Conservation (phyloP, 148 eudicot genomes). For the Polygonum maritimum region DNA sequence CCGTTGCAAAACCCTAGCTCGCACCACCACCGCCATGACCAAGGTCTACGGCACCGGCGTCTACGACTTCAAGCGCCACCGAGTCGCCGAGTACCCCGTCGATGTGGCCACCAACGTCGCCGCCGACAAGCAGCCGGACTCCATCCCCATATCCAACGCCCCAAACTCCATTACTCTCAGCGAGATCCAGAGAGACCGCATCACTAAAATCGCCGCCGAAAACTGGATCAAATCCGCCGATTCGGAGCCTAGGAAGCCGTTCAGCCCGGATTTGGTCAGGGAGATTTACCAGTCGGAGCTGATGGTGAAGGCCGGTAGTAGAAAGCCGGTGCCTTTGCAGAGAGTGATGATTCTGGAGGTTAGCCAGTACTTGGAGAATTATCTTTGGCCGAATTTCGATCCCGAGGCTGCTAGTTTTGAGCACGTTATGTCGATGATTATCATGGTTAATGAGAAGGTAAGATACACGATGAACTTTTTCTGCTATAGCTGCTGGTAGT, state of each 20-base stretch:
- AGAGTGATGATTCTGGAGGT: conserved; percentile 95
- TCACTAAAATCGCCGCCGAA: conserved; percentile 61
- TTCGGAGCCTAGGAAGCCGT: conserved; percentile 27
- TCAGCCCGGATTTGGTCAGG: conserved; percentile 53
- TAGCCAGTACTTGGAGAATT: conserved; percentile 96
- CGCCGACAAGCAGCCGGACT: conserved; percentile 32
- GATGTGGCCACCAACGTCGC: conserved; percentile 12
- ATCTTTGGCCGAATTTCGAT: conserved; percentile 78
- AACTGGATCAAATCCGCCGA: conserved; percentile 48
- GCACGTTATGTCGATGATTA: conserved; percentile 91
- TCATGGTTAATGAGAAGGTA: conserved; percentile 98
- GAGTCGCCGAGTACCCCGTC: conserved; percentile 93
- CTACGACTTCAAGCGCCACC: conserved; percentile 86
- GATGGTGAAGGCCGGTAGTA: conserved; percentile 37
- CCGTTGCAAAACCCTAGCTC: conserved; percentile 2
- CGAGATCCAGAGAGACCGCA: conserved; percentile 76
- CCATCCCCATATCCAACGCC: conserved; percentile 28
- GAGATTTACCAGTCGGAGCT: conserved; percentile 83
- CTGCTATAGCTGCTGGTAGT: background rate
- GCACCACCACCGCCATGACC: conserved; percentile 35
- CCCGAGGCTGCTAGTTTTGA: conserved; percentile 54
- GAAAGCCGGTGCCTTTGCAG: conserved; percentile 73
- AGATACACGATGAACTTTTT: background rate
- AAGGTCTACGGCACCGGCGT: conserved; percentile 78
- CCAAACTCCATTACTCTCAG: conserved; percentile 60